Base-by-base conservation (phyloP, 2,329 filamentous ascomycete species). In the Claviceps lovelessii region DNA sequence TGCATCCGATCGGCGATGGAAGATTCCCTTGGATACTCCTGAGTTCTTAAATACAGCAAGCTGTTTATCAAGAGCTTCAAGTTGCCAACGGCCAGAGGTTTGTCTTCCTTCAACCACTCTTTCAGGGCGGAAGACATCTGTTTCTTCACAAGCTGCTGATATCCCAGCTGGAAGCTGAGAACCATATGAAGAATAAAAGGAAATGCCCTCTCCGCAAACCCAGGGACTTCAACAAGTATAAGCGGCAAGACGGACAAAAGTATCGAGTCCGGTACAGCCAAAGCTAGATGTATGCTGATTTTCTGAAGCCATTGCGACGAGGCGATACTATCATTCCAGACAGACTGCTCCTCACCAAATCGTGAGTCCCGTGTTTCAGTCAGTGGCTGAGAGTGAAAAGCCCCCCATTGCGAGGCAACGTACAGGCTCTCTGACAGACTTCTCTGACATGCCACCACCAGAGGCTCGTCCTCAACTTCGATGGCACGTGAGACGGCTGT, bases 101-200 rank as follows among this genome's bases (percentile, higher is more conserved):
- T 61, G 9, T 55, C 64, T 19, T 62, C 62, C 3, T 70, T 69
- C 41, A 97, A 78, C 76, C 85, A 88, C 10, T 72, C 69, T 41
- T 76, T 80, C 56, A 87, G 76, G 2, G 83, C 76, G 10, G 73
- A 72, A 0, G 90, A 95, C 1, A 96, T 65, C 8, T 71, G 70
- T 8, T 77, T 74, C 54, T 83, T 85, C 37, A 82, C 71, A 1
- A 68, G 71, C 58, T 81, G 78, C 33, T 83, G 77, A 44, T 76
- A 75, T 33, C 85, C 77, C n/a, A 78, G 69, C 62, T 91, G 84
- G 45, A 80, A 78, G 1, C 83, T 72, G 0, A 98, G 75, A 17
- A 90, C 82, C 46, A 95, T 74, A 68, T 98, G 94, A 3, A 95
- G 73, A 53, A 97, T 79, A 60, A 88, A 94, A 0, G 90, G 90